Base-by-base conservation (phyloP, 345 rosid genomes). In the Cardamine resedifolia region DNA sequence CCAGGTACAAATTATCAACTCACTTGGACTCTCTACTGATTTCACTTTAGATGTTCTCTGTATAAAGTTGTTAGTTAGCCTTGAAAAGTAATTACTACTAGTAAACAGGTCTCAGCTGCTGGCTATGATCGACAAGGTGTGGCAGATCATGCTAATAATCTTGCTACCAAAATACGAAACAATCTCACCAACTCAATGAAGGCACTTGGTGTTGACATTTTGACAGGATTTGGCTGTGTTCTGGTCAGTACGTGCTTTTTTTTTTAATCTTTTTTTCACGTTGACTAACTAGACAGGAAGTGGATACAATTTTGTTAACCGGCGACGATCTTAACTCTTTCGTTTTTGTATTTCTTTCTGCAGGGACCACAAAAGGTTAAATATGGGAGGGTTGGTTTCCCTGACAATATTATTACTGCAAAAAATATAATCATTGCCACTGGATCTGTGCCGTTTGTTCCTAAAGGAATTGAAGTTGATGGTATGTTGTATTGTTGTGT, bases 381-480 rank as follows among this genome's bases (percentile, higher is more conserved):
- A 78, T 91, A 83, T 83, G 96, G 93, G 66, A 89, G 86, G 68
- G 84, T 64, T 62, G 86, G 86, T 27, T 73, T 70, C 45, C 63
- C 85, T 27, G 88, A 86, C 76, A 88, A 78, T 39, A 58, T 85
- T 18, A 80, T 90, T 66, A 90, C 97, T 24, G 96, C 90, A 2
- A 90, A 84, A 80, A 60, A 91, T 71, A 90, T 95, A 64, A 88
- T 95, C 75, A 85, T 92, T 59, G 99, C 98, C 49, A 95, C 99
- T 72, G 99, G 99, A 69, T 92, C 99, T 43, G 92, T 95, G 20
- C 98, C 99, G 7, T 92, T 95, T 79, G 98, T 95, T 16, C 99
- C 98, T 45, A 90, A 90, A 81, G 99, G 99, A 77, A 95, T 95
- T 71, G 97, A 95, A 87, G 91, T 95, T 79, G 98, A 95, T 79